These are phyloP conservation scores for Ploettnerulaceae sp. DNA, from an alignment of 2,329 filamentous ascomycete species.

Conservation along the genomic window DNA sequence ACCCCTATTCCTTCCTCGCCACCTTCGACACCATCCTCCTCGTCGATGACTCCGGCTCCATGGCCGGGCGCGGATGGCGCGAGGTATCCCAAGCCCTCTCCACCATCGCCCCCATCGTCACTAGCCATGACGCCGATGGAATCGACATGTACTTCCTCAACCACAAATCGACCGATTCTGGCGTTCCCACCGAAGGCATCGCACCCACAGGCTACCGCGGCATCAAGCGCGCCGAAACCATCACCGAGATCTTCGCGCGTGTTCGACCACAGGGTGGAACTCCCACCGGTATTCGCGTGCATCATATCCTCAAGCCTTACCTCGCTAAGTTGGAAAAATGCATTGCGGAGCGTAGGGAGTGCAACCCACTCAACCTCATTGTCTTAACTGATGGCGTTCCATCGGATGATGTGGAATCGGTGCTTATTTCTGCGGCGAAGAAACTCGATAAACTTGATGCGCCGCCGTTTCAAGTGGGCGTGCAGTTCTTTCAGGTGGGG, in stretches of 20 bases:
- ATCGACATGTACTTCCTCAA: constrained; percentile 93
- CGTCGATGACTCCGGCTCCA: constrained; percentile 88
- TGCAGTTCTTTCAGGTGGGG: constrained; percentile 96
- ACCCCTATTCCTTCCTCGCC: constrained; percentile 69
- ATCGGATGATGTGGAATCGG: constrained; percentile 69
- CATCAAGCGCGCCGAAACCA: constrained; percentile 51
- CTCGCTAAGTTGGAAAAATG: constrained; percentile 48
- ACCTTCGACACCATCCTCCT: constrained; percentile 85
- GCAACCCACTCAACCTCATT: constrained; percentile 85
- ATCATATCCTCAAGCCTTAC: constrained; percentile 70
- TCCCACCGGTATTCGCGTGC: constrained; percentile 67
- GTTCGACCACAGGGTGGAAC: constrained; percentile 64
- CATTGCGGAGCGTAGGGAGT: constrained; percentile 35
- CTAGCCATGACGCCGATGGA: constrained; percentile 72
- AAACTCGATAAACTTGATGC: constrained; percentile 67
- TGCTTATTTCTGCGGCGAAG: constrained; percentile 62
- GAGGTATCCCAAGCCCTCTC: constrained; percentile 67
- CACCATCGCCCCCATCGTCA: constrained; percentile 77
- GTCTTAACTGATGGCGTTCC: constrained; percentile 87
- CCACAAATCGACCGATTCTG: constrained; percentile 42
- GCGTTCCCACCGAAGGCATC: constrained; percentile 34
- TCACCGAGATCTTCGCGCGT: constrained; percentile 65
- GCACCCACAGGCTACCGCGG: constrained; percentile 56
- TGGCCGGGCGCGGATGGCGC: constrained; percentile 71
- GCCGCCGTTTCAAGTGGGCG: constrained; percentile 75